Evolutionary conservation across 139 green algal genomes (phyloP).

Genomic region (Dunaliella primolecta): DNA sequence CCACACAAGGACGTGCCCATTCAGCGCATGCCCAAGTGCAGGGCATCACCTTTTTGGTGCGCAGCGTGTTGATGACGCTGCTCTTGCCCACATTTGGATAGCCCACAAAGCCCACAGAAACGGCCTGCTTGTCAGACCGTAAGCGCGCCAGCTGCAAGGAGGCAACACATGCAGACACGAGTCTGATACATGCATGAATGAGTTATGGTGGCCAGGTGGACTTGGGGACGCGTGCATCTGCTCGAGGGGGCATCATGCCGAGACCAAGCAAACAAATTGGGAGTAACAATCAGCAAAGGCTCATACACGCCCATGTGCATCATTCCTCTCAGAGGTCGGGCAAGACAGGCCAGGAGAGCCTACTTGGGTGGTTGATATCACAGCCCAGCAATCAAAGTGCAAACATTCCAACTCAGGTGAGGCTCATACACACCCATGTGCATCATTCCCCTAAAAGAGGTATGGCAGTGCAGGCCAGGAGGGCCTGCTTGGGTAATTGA

Average conservation of each 20-base stretch:
- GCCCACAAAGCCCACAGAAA: constrained; percentile 95
- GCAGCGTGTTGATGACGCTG: constrained; percentile 97
- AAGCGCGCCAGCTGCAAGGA: constrained; percentile 78
- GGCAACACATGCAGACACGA: no score
- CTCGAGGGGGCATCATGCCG: no score
- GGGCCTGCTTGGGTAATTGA: neutral
- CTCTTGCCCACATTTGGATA: constrained; percentile 99
- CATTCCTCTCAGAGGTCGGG: neutral
- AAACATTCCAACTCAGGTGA: neutral
- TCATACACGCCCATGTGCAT: neutral
- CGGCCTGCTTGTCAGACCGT: constrained; percentile 92
- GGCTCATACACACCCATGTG: neutral
- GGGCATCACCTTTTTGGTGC: constrained; percentile 74
- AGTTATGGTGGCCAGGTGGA: no score
- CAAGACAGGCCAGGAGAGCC: neutral
- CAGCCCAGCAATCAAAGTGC: neutral
- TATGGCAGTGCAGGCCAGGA: neutral
- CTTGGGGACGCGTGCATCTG: no score
- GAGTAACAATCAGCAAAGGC: no score
- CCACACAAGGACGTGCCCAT: no score
- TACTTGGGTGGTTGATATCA: neutral
- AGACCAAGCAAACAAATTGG: no score
- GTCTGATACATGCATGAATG: no score
- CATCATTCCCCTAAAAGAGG: neutral
- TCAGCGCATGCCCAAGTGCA: no score